phyloP scores from a whole-genome alignment of 352 stramenopile species.

The Pythium dissotocum region DNA sequence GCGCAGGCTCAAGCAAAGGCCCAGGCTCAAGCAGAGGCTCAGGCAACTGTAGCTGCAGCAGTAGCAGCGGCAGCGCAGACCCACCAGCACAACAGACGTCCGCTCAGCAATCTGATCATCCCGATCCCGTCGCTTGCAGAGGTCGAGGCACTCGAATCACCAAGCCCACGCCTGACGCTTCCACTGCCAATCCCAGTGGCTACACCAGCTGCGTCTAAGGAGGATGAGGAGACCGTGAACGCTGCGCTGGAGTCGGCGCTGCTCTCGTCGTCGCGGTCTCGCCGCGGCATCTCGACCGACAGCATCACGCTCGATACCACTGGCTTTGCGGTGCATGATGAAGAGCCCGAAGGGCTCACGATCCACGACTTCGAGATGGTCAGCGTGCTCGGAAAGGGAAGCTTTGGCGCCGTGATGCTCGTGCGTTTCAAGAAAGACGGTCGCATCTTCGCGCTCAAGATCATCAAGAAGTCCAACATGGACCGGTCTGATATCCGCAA shows the following conservation, averaged over 20 bases:
- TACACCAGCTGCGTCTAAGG: neutral
- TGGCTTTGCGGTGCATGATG: constrained; percentile 8
- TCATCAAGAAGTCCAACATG: constrained; percentile 91
- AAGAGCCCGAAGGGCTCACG: constrained; percentile 62
- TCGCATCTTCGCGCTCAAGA: constrained; percentile 88
- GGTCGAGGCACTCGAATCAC: constrained; percentile 19
- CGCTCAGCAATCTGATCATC: constrained; percentile 70
- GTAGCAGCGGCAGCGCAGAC: constrained; percentile 35
- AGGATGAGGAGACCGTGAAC: constrained; percentile 18
- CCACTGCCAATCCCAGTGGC: neutral
- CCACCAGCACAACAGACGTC: constrained; percentile 43
- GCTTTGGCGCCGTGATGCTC: constrained; percentile 88
- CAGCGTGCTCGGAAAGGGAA: constrained; percentile 83
- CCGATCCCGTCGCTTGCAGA: constrained; percentile 54
- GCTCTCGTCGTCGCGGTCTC: constrained; percentile 22
- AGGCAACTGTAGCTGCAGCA: constrained; percentile 12
- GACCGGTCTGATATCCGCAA: constrained; percentile 83
- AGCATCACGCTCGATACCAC: constrained; percentile 29
- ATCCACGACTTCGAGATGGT: constrained; percentile 93
- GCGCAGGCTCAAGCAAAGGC: constrained; percentile 1
- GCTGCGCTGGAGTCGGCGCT: constrained; percentile 23
- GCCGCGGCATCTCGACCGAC: constrained; percentile 19
- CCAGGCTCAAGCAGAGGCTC: constrained; percentile 2
- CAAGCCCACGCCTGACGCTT: constrained; percentile 5
- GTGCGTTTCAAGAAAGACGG: constrained; percentile 90